Conservation (phyloP, 2,329 filamentous ascomycete genomes). For the Trichoderma koningii region DNA sequence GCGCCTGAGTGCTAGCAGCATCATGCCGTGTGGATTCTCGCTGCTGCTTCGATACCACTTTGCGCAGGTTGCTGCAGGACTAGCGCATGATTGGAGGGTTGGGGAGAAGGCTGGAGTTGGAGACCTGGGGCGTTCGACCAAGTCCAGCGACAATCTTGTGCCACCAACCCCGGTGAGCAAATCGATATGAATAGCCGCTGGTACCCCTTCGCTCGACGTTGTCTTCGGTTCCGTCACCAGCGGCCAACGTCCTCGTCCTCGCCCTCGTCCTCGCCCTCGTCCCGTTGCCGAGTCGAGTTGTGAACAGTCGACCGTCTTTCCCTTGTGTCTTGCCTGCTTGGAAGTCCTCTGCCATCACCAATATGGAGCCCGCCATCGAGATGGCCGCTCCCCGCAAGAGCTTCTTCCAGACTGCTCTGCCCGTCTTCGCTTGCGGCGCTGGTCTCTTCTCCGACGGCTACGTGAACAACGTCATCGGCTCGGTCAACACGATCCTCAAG, state of each 20-base stretch:
- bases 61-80: conserved; percentile 12
- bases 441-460: conserved; percentile 92
- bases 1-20: background rate
- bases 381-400: conserved; percentile 28
- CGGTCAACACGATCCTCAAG: conserved; percentile 75
- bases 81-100: conserved; percentile 10
- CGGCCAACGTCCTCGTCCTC: background rate
- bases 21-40: background rate
- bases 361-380: conserved; percentile 27
- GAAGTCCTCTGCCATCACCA: background rate
- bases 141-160: background rate
- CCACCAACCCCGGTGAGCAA: conserved; percentile 7
- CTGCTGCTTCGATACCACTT: conserved; percentile 1
- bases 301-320: background rate
- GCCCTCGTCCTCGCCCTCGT: background rate
- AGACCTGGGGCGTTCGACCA: background rate
- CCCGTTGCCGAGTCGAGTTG: background rate
- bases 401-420: conserved; percentile 45
- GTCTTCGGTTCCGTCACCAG: conserved; percentile 7
- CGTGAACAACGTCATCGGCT: conserved; percentile 88
- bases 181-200: conserved; percentile 21
- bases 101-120: conserved; percentile 4
- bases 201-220: conserved; percentile 14
- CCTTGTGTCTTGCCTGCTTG: background rate
- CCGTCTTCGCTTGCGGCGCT: conserved; percentile 84